phyloP scores from a whole-genome alignment of 305 asterid species.

The Fraxinus dipetala region DNA sequence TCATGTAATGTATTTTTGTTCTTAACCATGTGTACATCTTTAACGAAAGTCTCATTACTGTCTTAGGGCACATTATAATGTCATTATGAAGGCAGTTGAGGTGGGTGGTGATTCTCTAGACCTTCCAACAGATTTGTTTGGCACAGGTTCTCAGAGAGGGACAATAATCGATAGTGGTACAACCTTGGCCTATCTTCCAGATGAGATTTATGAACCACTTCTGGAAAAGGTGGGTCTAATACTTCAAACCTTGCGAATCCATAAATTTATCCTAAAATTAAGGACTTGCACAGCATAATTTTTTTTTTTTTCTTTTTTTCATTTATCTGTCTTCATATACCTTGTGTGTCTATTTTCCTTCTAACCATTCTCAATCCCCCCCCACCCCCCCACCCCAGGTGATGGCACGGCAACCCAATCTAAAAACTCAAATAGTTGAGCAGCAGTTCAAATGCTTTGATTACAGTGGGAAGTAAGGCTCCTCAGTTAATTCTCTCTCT shows the following conservation, averaged over 20 bases:
- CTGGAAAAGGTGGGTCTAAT: constrained; percentile 41
- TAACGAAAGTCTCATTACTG: constrained; percentile 3
- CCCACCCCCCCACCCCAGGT: constrained; percentile 18
- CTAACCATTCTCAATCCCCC: not conserved
- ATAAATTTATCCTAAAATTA: constrained; percentile 2
- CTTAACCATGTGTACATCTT: not conserved
- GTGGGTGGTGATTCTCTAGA: constrained; percentile 45
- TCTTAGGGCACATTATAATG: constrained; percentile 51
- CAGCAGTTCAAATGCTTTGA: constrained; percentile 60
- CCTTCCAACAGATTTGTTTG: constrained; percentile 39
- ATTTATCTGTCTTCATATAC: not conserved
- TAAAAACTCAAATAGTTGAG: constrained; percentile 57
- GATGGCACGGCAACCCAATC: constrained; percentile 55
- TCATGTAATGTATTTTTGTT: not conserved
- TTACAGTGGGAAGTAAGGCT: constrained; percentile 55
- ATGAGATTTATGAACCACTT: constrained; percentile 46
- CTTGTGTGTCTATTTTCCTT: not conserved
- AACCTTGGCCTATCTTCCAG: constrained; percentile 64
- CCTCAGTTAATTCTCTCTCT: not conserved
- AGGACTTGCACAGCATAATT: not conserved
- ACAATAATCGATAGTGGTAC: constrained; percentile 78
- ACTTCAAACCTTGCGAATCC: not conserved
- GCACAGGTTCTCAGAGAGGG: constrained; percentile 37
- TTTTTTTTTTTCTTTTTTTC: not conserved
- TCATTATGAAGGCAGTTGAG: constrained; percentile 45